These are phyloP conservation scores for Mitragyna speciosa DNA, from an alignment of 257 asterid species.

Conservation along the genomic window DNA sequence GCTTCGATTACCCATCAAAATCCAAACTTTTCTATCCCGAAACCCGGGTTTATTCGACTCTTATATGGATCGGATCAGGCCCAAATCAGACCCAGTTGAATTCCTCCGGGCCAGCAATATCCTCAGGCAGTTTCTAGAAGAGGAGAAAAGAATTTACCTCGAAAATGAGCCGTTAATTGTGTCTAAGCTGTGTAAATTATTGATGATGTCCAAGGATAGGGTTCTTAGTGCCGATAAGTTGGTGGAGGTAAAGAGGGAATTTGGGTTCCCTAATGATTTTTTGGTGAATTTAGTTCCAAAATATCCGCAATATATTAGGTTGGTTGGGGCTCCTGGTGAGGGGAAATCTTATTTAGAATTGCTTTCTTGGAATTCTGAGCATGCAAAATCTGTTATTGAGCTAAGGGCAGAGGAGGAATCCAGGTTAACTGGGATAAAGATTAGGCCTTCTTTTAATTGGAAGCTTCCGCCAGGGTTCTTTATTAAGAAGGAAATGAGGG, in stretches of 20 bases:
- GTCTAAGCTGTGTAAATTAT: constrained; percentile 71
- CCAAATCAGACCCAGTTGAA: constrained; percentile 55
- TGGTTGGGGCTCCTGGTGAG: constrained; percentile 64
- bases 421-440: constrained; percentile 59
- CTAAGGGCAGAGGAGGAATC: constrained; percentile 79
- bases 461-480: constrained; percentile 69
- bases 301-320: constrained; percentile 63
- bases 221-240: constrained; percentile 63
- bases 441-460: constrained; percentile 73
- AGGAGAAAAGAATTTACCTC: constrained; percentile 47
- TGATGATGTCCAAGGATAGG: constrained; percentile 74
- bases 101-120: constrained; percentile 61
- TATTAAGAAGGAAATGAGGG: constrained; percentile 87
- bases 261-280: constrained; percentile 83
- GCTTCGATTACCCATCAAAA: constrained; percentile 47
- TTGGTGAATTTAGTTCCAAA: constrained; percentile 65
- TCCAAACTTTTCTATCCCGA: constrained; percentile 48
- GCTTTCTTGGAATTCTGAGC: constrained; percentile 54
- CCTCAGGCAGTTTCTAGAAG: constrained; percentile 55
- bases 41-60: constrained; percentile 72
- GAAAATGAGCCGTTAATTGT: constrained; percentile 60
- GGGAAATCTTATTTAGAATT: constrained; percentile 62
- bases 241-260: constrained; percentile 84
- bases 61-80: constrained; percentile 65
- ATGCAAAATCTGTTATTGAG: constrained; percentile 64